phyloP scores from a whole-genome alignment of 192 early-diverging fungal species.

The Coemansia sp. region DNA sequence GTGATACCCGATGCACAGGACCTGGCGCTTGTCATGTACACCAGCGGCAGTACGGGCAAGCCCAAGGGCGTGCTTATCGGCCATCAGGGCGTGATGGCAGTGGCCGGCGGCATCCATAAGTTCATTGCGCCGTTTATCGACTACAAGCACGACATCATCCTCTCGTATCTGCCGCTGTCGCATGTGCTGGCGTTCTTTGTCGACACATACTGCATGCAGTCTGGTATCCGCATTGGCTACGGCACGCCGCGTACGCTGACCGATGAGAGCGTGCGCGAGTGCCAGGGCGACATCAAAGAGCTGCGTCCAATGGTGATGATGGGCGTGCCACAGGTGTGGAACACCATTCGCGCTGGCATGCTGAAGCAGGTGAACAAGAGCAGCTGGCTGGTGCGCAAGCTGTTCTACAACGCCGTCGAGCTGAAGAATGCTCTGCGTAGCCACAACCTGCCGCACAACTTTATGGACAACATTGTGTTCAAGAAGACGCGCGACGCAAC shows the following conservation, averaged over 20 bases:
- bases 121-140: constrained; percentile 46
- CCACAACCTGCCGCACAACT: constrained; percentile 61
- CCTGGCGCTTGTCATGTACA: constrained; percentile 87
- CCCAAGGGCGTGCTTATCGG: constrained; percentile 90
- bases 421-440: constrained; percentile 64
- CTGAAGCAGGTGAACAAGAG: constrained; percentile 61
- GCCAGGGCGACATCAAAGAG: constrained; percentile 76
- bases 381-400: constrained; percentile 55
- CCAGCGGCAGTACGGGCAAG: constrained; percentile 87
- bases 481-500: constrained; percentile 77
- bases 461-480: constrained; percentile 80
- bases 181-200: constrained; percentile 89
- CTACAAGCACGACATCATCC: constrained; percentile 58
- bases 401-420: constrained; percentile 75
- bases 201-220: constrained; percentile 69
- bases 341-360: constrained; percentile 83
- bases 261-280: constrained; percentile 64
- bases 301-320: constrained; percentile 75
- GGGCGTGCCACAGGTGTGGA: constrained; percentile 86
- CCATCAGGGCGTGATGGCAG: constrained; percentile 78
- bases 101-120: constrained; percentile 54
- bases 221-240: constrained; percentile 69
- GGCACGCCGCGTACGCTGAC: constrained; percentile 76
- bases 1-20: constrained; percentile 69
- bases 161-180: constrained; percentile 85